Evolutionary conservation across 352 stramenopile genomes (phyloP), one percentile per base, ranked within the genome.

Genomic region (Pythium phragmitis): DNA sequence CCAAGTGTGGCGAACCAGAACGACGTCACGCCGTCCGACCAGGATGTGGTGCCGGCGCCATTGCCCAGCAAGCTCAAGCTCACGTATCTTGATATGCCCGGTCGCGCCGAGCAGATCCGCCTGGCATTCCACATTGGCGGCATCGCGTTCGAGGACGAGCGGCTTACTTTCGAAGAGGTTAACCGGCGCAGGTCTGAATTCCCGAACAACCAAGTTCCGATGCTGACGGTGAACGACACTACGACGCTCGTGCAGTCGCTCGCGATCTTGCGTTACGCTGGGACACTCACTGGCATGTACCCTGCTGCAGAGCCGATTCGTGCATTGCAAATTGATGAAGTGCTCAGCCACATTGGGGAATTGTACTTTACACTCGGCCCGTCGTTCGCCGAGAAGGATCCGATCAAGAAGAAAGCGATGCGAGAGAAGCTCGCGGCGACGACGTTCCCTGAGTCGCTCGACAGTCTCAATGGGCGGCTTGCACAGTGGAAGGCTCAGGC

Each of bases 261-360:
- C 2, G 76, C 74, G 6, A 73, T 91, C 26, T 60, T 92, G 34
- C 75, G 82, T 7, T 93, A 78, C 51, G 79, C 70, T 7, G 87
- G 85, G 7, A 76, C 48, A 1, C 64, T 81, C 34, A 60, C 65
- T 9, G 68, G 69, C 13, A 64, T 78, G 21, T 79, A 74, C 42
- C 71, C 73, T 8, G 19, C 57, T 7, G 70, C 67, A 33, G 57
- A 67, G 9, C 60, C 74, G 7, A 28, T 76, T 2, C 21, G 30
- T 14, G 62, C 60, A 19, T 41, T 75, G 23, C 46, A 58, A 12
- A 59, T 78, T 19, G 63, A 77, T 33, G 68, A 73, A 26, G 57
- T 77, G 47, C 30, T 77, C 3, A 23, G 45, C 28, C 37, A 63
- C 37, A 68, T 82, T 55, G 63, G 61, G 3, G 58, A 75, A 34